Evolutionary conservation across 257 asterid species (phyloP).

Genomic region (Hygrophila difformis): DNA sequence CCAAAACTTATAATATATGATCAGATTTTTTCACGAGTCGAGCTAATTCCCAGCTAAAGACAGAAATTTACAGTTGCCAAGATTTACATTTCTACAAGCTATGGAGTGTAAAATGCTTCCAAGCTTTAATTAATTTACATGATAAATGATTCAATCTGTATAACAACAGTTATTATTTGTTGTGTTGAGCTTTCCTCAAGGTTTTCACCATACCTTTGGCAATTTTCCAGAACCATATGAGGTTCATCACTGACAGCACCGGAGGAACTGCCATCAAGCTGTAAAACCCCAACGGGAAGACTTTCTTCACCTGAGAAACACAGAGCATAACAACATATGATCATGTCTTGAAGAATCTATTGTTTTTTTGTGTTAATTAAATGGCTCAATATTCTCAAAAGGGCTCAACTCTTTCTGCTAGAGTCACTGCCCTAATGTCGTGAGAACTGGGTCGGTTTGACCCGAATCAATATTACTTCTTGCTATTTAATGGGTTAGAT

Average conservation of each 20-base stretch:
- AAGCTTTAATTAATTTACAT: neutral
- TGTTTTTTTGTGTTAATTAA: too few species aligned
- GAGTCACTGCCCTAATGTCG: too few species aligned
- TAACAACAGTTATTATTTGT: conserved; percentile 19
- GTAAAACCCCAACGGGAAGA: conserved; percentile 62
- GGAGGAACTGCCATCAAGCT: conserved; percentile 58
- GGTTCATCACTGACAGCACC: conserved; percentile 46
- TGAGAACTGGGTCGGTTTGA: too few species aligned
- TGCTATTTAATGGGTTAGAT: too few species aligned
- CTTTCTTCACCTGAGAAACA: conserved; percentile 55
- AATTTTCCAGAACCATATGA: conserved; percentile 83
- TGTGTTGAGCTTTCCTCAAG: conserved; percentile 51
- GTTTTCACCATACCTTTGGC: conserved; percentile 65
- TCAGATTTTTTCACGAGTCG: too few species aligned
- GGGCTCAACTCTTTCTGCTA: too few species aligned
- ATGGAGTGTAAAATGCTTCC: neutral
- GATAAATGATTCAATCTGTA: neutral
- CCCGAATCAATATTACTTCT: too few species aligned
- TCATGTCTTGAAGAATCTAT: neutral
- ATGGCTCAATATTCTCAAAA: too few species aligned
- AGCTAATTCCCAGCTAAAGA: too few species aligned
- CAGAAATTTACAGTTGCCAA: neutral
- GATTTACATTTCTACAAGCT: neutral
- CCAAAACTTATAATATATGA: too few species aligned
- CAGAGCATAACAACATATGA: neutral